Base-by-base conservation (phyloP, 2,329 filamentous ascomycete species). In the Pyrenophora tritici-repentis region DNA sequence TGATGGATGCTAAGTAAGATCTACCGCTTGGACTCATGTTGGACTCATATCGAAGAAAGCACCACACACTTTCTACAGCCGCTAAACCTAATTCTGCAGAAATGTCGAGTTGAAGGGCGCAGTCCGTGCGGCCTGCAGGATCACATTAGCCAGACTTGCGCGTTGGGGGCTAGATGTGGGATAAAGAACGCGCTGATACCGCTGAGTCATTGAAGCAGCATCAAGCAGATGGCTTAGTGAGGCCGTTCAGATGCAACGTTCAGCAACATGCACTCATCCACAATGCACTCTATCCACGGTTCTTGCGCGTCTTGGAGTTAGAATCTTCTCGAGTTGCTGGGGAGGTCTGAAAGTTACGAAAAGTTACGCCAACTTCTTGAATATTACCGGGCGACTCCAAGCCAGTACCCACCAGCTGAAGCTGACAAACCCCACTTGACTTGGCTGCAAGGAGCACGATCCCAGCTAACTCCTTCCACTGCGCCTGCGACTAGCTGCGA, bases 361-460 rank as follows among this genome's bases (percentile, higher is more conserved):
- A 40, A 8, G 13, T 35, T 24, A 29, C 39, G 33, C 29, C 16
- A 43, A 20, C 26, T 2, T 9, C 13, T n/a, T 22, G 13, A 37
- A 26, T 31, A 17, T 24, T 37, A 41, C 42, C 22, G 20, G 17
- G 35, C 10, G 34, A 43, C 34, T 39, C 34, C 37, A 32, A 40
- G 33, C 33, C 26, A 39, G 48, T 33, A 43, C 46, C 38, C 26
- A 45, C 18, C 44, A 31, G 14, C 18, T 22, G 38, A 47, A 47
- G 59, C 62, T 63, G 60, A 63, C 56, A 56, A 60, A 61, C 58
- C 43, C 56, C 58, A 56, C 56, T 47, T 17, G 42, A 26, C 18
- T 35, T 29, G 26, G 26, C 50, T 50, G 47, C 43, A 42, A 34
- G 36, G 48, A 42, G 55, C 29, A 38, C 34, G 8, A 33, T n/a